phyloP scores from a whole-genome alignment of 768 basidiomycete genomes.

The Lactarius hatsudake region DNA sequence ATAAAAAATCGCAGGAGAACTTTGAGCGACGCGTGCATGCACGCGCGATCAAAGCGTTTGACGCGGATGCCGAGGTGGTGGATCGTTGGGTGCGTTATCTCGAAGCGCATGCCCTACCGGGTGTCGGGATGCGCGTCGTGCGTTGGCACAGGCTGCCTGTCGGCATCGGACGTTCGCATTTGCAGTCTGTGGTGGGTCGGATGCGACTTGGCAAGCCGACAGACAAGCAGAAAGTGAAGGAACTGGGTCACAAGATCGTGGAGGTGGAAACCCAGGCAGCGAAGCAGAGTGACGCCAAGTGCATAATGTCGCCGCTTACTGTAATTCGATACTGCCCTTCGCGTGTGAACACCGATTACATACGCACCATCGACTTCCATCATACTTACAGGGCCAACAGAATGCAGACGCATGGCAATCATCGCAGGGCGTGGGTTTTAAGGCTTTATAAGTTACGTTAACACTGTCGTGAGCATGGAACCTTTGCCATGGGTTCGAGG shows the following conservation, averaged over 20 bases:
- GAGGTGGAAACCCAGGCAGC: conserved; percentile 34
- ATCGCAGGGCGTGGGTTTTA: no score
- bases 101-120: conserved; percentile 68
- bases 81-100: conserved; percentile 81
- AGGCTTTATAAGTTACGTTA: no score
- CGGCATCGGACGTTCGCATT: conserved; percentile 46
- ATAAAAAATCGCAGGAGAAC: conserved; percentile 96
- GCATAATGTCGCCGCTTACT: neutral
- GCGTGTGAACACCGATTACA: no score
- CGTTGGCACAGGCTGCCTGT: conserved; percentile 68
- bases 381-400: no score
- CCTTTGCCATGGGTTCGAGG: no score
- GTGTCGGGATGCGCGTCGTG: conserved; percentile 83
- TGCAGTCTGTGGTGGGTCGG: conserved; percentile 37
- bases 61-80: conserved; percentile 76
- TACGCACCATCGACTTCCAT: no score
- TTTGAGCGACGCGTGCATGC: conserved; percentile 84
- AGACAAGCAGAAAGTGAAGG: conserved; percentile 36
- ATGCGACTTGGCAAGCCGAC: conserved; percentile 35
- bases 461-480: no score
- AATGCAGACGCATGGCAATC: no score
- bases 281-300: neutral
- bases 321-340: no score
- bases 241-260: conserved; percentile 33
- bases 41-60: conserved; percentile 86